Evolutionary conservation across 805 yeast species (phyloP), one percentile per base, ranked within the genome.

Genomic region (Lachancea cidri): DNA sequence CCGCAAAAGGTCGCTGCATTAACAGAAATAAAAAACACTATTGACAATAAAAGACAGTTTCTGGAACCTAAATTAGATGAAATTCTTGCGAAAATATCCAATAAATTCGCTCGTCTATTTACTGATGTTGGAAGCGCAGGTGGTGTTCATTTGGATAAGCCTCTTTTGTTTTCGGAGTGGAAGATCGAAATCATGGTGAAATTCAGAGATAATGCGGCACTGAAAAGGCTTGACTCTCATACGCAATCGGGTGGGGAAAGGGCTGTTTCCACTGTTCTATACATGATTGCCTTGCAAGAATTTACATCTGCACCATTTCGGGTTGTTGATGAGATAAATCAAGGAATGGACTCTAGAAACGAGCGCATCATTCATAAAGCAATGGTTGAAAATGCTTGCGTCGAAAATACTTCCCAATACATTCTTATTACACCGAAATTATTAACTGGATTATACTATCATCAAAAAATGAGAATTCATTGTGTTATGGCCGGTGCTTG

Each of bases 171-270:
- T 55, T 67, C 73, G 15, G 81, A 86, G 37, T 93, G 98, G 98
- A 76, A 78, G 52, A 65, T 93, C 38, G 84, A 85, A 45, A 86
- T 94, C 33, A 59, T 79, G 60, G 98, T 93, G 6, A 80, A 86
- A 47, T 93, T 93, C 60, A 73, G 98, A 55, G 87, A 83, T 49
- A 76, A 72, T 36, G 79, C 88, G 13, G 79, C 73, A n/a, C 60
- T 84, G 44, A 79, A 80, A 47, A 75, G 76, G 15, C 70, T 93
- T 36, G 89, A 86, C 54, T 78, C 86, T n/a, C 87, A 83, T 43
- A 78, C 91, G 2, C 98, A 93, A 60, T 86, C 96, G 1, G 99
- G 99, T 42, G 99, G 99, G 38, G 99, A 93, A 62, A 77, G 96
- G 55, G 95, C 98, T 1, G 96, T 93, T 0, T 82, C 97, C 0